Evolutionary conservation across 371 early-diverging fungal genomes (phyloP), one percentile per base, ranked within the genome.

Genomic region (Apophysomyces variabilis): DNA sequence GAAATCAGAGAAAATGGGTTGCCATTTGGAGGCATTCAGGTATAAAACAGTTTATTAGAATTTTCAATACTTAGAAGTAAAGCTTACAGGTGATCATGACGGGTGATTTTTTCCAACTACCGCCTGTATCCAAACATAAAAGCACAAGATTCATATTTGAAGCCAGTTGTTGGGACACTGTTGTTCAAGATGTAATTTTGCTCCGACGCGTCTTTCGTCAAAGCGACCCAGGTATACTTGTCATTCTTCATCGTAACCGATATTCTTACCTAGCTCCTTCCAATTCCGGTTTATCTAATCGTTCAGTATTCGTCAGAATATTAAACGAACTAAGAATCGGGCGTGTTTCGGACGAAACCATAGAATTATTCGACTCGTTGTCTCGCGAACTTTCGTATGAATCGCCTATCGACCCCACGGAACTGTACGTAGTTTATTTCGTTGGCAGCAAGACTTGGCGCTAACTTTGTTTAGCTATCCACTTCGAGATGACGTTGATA

Each of bases 91-190:
- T 95, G 5, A 77, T 96, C 39, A 66, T 94, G 18, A 89, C 91
- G 1, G 97, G 96, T 1, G 97, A 97, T 64, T 97, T 96, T 73
- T 91, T 92, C 78, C 96, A 96, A 71, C 77, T 97, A 35, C 97
- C 96, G n/a, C 97, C 97, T 12, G 93, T 93, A 9, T 78, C 75
- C 3, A 68, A 62, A 1, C 65, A 74, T 3, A 57, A 66, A 4
- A 67, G 63, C 1, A 62, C 82, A 3, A 80, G 64, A 64, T 90
- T 92, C 62, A 89, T 90, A 32, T 96, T 95, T 67, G 90, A 96
- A 70, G 75, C 92, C 3, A 16, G 74, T n/a, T 67, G 83, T 1
- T 96, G 96, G 95, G 66, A 70, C 0, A 64, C 32, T 0, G 82
- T 84, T 9, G 72, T 93, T 1, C 59, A 78, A 14, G 59, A 76